Percentiles rank a stretch among this genome's conserved stretches.
Evolutionary conservation across 2,329 filamentous ascomycete genomes (phyloP).

Genomic region (Apiospora pterosperma): DNA sequence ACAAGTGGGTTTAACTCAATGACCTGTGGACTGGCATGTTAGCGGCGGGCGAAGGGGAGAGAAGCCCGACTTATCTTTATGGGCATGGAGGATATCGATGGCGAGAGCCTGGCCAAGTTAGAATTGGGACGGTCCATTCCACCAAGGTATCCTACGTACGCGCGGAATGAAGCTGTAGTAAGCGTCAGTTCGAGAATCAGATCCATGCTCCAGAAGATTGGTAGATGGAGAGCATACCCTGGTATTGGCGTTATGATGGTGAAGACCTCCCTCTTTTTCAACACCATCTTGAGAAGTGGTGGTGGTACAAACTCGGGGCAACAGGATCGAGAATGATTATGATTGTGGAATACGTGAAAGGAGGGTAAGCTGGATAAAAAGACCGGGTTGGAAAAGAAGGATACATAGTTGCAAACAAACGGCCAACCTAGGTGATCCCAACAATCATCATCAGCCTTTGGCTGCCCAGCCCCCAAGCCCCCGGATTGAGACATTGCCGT

Average conservation of each 20-base stretch:
- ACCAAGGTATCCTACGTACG: constrained; percentile 20
- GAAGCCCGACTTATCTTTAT: constrained; percentile 39
- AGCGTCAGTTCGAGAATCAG: not conserved
- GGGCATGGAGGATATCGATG: constrained; percentile 68
- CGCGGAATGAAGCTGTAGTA: constrained; percentile 56
- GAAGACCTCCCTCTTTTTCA: constrained; percentile 62
- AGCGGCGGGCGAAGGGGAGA: not conserved
- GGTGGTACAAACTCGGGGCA: not conserved
- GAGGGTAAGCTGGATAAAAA: not conserved
- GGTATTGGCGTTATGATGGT: constrained; percentile 70
- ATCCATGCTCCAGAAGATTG: not conserved
- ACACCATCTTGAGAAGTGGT: constrained; percentile 33
- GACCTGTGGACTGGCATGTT: constrained; percentile 38
- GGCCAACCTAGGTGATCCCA: not conserved
- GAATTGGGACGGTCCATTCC: not conserved
- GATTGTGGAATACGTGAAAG: not conserved
- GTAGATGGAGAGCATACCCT: constrained; percentile 20
- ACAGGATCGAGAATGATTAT: not conserved
- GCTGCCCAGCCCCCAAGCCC: not conserved
- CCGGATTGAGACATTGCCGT: not conserved
- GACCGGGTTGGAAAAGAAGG: not conserved
- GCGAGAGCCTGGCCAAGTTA: constrained; percentile 39
- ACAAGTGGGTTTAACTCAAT: constrained; percentile 70
- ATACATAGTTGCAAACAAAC: not conserved
- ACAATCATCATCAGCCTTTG: not conserved